A percentile compares a stretch with the other conserved stretches of the same genome.
Evolutionary conservation across 768 basidiomycete genomes (phyloP).

Genomic region (Punctularia strigosozonata): DNA sequence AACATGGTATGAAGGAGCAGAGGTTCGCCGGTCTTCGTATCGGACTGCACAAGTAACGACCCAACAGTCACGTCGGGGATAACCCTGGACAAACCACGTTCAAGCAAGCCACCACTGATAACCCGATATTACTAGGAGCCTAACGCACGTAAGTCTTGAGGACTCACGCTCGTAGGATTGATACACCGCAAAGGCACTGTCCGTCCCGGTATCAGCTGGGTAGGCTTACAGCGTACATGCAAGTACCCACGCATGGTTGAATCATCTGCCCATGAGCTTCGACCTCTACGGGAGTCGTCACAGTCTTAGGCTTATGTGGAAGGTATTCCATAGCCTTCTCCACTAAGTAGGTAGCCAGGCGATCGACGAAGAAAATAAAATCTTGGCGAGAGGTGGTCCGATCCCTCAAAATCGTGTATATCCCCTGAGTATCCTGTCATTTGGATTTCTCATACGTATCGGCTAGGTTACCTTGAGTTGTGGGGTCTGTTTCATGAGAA

Average conservation of each 20-base stretch:
- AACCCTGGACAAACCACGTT: constrained; percentile 82
- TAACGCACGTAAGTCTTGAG: constrained; percentile 5
- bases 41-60: constrained; percentile 84
- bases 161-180: constrained; percentile 77
- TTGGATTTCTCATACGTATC: background rate
- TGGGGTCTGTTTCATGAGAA: constrained; percentile 63
- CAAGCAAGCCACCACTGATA: constrained; percentile 74
- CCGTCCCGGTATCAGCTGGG: constrained; percentile 1
- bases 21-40: constrained; percentile 77
- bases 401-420: constrained; percentile 79
- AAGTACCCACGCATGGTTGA: constrained; percentile 43
- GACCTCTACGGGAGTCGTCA: constrained; percentile 57
- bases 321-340: constrained; percentile 78
- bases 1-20: constrained; percentile 74
- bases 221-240: background rate
- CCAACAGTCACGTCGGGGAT: constrained; percentile 81
- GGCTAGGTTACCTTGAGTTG: constrained; percentile 54
- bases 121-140: background rate
- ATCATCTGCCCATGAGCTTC: constrained; percentile 49
- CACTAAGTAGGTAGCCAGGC: constrained; percentile 72
- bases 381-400: constrained; percentile 62
- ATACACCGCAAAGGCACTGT: constrained; percentile 77
- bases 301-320: constrained; percentile 50
- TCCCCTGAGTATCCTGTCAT: constrained; percentile 42
- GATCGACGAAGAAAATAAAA: constrained; percentile 87